Conservation (phyloP, 306 rosid genomes). For the Corylus avellana region DNA sequence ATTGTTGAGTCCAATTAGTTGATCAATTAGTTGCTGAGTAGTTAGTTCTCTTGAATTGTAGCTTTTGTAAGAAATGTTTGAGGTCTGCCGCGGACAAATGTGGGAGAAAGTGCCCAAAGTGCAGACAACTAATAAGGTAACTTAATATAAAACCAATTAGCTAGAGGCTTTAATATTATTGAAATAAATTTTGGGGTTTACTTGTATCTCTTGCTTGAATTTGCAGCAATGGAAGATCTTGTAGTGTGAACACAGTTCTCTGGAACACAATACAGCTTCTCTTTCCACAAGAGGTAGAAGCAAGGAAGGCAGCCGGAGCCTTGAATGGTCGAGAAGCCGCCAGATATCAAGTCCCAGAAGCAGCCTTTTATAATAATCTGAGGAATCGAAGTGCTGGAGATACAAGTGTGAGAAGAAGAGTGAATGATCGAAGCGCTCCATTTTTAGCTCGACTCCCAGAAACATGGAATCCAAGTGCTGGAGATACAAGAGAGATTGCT, state of each 20-base stretch:
- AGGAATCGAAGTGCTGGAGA: slow-evolving; percentile 41
- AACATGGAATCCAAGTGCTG: no score
- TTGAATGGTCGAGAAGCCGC: slow-evolving; percentile 39
- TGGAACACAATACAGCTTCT: slow-evolving; percentile 97
- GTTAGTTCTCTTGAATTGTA: slow-evolving; percentile 26
- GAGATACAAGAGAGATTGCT: no score
- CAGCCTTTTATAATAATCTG: slow-evolving; percentile 39
- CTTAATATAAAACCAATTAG: background rate
- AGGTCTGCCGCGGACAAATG: slow-evolving; percentile 89
- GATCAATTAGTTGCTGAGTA: background rate
- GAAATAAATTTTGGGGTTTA: background rate
- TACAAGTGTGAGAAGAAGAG: slow-evolving; percentile 43
- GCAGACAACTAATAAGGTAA: slow-evolving; percentile 85
- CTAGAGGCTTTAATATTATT: background rate
- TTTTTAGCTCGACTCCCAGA: no score
- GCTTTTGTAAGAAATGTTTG: slow-evolving; percentile 88
- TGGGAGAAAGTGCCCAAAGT: slow-evolving; percentile 91
- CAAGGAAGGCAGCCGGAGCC: slow-evolving; percentile 59
- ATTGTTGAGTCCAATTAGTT: background rate
- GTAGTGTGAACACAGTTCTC: slow-evolving; percentile 90
- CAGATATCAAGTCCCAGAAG: slow-evolving; percentile 37
- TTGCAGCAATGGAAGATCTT: slow-evolving; percentile 84
- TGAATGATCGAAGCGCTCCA: slow-evolving; percentile 12
- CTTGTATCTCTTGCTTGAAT: background rate
- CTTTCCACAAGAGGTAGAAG: slow-evolving; percentile 84